phyloP scores from a whole-genome alignment of 2,329 filamentous ascomycete species.

The Byssothecium circinans region DNA sequence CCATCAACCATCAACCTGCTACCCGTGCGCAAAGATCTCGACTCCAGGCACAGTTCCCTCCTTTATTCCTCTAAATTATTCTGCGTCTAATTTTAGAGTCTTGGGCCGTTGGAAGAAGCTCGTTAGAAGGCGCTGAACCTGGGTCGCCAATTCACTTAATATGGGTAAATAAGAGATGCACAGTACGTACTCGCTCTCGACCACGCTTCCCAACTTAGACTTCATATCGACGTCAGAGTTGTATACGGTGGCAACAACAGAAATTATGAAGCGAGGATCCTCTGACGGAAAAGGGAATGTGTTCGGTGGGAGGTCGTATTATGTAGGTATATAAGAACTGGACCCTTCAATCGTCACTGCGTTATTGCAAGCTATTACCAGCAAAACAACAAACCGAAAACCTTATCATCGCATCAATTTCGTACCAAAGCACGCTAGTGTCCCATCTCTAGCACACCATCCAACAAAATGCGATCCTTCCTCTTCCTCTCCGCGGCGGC shows the following conservation, averaged over 20 bases:
- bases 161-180: conserved; percentile 10
- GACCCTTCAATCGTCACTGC: conserved; percentile 7
- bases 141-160: conserved; percentile 5
- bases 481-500: conserved; percentile 15
- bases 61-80: conserved; percentile 4
- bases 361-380: conserved; percentile 5
- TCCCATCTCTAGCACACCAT: neutral
- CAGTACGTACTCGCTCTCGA: conserved; percentile 7
- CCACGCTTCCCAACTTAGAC: conserved; percentile 7
- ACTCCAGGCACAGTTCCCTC: conserved; percentile 1
- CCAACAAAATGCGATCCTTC: conserved; percentile 2
- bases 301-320: neutral
- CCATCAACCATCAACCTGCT: neutral
- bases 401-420: neutral
- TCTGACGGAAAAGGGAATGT: neutral
- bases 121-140: conserved; percentile 1
- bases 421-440: neutral
- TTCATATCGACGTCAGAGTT: conserved; percentile 10
- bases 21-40: conserved; percentile 4
- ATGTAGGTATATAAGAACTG: conserved; percentile 9
- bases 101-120: neutral
- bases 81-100: conserved; percentile 1
- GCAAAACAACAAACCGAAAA: neutral
- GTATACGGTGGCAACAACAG: conserved; percentile 11
- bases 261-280: neutral